phyloP scores from a whole-genome alignment of 75 land plant species.

The Pinus tabuliformis region DNA sequence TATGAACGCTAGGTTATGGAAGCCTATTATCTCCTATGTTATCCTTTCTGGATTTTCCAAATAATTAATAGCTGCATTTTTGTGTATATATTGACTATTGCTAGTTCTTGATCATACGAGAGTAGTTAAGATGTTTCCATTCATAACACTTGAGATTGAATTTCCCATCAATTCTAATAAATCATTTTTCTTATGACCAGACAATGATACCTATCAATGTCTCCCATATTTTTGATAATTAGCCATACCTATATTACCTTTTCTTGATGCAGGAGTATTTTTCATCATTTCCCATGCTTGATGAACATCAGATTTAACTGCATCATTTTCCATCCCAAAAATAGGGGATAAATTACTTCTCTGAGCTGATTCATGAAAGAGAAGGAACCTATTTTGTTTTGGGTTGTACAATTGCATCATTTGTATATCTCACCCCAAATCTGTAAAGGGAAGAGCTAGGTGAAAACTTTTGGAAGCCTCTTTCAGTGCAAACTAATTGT shows the following conservation, averaged over 20 bases:
- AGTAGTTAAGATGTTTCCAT: background rate
- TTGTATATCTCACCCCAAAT: background rate
- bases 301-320: constrained; percentile 12
- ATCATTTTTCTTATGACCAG: background rate
- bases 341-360: constrained; percentile 1
- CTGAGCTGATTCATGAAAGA: background rate
- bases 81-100: background rate
- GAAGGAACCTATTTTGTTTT: background rate
- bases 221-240: background rate
- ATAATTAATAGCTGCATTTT: background rate
- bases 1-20: background rate
- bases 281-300: constrained; percentile 43
- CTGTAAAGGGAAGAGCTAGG: constrained; percentile 2
- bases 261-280: constrained; percentile 10
- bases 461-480: constrained; percentile 20
- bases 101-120: background rate
- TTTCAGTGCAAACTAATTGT: constrained; percentile 25
- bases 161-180: background rate
- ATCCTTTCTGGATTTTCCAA: background rate
- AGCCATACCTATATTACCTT: background rate
- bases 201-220: constrained; percentile 4
- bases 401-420: background rate
- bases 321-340: background rate
- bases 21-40: background rate
- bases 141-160: background rate